Conservation (phyloP, 495 filamentous ascomycete species). For the Podospora pseudocomata region DNA sequence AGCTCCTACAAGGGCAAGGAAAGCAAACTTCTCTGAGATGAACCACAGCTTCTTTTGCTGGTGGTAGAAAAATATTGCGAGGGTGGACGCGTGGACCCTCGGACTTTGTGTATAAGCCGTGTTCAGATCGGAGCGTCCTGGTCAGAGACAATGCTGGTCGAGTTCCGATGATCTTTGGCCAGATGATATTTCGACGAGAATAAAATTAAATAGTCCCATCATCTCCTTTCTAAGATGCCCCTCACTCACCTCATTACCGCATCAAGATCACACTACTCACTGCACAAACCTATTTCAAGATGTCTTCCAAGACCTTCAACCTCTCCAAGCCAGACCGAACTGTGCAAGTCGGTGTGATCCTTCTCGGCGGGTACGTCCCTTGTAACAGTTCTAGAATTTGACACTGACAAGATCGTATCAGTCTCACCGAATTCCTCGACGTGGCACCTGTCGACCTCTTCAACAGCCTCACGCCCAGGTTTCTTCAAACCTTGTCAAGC, state of each 20-base stretch:
- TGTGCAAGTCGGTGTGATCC: conserved; percentile 2
- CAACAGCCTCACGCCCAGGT: conserved; percentile 15
- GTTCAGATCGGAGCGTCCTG: not conserved
- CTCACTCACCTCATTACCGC: not conserved
- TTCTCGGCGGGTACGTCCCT: conserved; percentile 4
- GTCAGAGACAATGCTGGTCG: not conserved
- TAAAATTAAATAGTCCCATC: not conserved
- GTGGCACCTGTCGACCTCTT: conserved; percentile 23
- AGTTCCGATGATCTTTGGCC: not conserved
- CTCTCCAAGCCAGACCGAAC: not conserved
- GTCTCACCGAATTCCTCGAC: conserved; percentile 21
- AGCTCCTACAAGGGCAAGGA: not conserved
- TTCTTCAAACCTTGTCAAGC: conserved; percentile 12
- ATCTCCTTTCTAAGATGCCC: not conserved
- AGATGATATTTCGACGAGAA: too few relatives aligned
- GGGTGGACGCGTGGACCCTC: not conserved
- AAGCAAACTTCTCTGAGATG: not conserved
- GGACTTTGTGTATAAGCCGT: not conserved
- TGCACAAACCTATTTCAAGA: not conserved
- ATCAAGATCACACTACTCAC: not conserved
- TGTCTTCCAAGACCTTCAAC: not conserved
- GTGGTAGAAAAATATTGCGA: not conserved
- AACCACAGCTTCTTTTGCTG: not conserved
- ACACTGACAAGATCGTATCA: not conserved
- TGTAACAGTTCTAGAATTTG: not conserved